Conservation (phyloP, 2,329 filamentous ascomycete genomes). For the Malbranchea zuffiana region DNA sequence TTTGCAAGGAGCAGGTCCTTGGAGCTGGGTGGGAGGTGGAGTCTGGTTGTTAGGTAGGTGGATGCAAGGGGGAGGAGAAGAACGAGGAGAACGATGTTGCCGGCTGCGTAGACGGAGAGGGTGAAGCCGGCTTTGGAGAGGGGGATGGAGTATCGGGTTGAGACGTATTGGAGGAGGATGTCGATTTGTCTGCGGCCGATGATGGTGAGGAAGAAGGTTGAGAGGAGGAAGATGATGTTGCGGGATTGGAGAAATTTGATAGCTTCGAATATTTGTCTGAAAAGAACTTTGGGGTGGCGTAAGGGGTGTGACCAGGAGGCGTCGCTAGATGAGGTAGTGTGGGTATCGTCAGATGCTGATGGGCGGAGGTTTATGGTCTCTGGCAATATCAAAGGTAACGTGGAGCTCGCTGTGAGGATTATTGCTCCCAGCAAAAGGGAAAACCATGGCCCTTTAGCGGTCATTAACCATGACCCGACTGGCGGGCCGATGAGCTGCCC, state of each 20-base stretch:
- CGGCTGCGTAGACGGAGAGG: conserved; percentile 37
- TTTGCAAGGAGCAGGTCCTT: conserved; percentile 40
- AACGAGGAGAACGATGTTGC: conserved; percentile 39
- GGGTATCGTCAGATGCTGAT: conserved; percentile 2
- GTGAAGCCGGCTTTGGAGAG: conserved; percentile 36
- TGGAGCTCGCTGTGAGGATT: conserved; percentile 25
- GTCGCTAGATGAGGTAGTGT: background rate
- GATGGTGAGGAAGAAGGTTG: conserved; percentile 40
- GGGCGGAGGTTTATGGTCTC: conserved; percentile 27
- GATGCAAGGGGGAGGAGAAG: conserved; percentile 36
- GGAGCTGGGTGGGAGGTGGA: conserved; percentile 24
- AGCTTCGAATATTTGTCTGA: conserved; percentile 8
- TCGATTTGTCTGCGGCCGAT: conserved; percentile 38
- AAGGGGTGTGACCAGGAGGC: background rate
- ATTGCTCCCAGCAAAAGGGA: conserved; percentile 29
- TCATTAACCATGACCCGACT: conserved; percentile 33
- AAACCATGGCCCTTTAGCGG: conserved; percentile 29
- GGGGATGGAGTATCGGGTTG: conserved; percentile 41
- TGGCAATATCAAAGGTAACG: conserved; percentile 26
- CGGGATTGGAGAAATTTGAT: conserved; percentile 23
- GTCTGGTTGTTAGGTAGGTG: conserved; percentile 22
- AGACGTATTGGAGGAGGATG: conserved; percentile 43
- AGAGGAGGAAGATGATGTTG: conserved; percentile 34
- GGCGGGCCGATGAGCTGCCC: conserved; percentile 31
- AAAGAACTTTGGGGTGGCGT: conserved; percentile 1